Evolutionary conservation across 2,329 filamentous ascomycete genomes (phyloP).

Genomic region (Colletotrichum gigasporum): DNA sequence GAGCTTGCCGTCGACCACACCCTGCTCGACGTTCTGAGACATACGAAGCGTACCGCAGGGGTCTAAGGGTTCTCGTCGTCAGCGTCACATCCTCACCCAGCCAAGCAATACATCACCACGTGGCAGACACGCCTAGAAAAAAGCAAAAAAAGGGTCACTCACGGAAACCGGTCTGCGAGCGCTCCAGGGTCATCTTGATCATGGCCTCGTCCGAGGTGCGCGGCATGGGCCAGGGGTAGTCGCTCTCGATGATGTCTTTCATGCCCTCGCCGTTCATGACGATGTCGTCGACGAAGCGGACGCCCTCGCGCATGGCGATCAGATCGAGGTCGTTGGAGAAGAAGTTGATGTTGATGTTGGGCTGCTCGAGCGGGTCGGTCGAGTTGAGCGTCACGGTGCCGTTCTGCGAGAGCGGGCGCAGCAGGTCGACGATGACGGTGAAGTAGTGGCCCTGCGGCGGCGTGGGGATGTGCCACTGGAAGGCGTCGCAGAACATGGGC

Average conservation of each 20-base stretch:
- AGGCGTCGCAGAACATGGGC: constrained; percentile 60
- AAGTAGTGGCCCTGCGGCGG: constrained; percentile 57
- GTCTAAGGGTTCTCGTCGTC: constrained; percentile 40
- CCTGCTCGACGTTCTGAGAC: constrained; percentile 59
- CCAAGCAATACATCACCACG: too few relatives aligned
- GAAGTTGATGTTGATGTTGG: constrained; percentile 69
- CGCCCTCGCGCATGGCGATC: constrained; percentile 66
- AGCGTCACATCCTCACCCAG: neutral
- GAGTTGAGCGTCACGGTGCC: constrained; percentile 67
- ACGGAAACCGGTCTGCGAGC: constrained; percentile 67
- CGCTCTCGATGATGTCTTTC: constrained; percentile 59
- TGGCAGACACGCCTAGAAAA: neutral
- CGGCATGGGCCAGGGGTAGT: constrained; percentile 71
- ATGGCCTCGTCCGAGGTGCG: constrained; percentile 63
- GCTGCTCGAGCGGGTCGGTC: constrained; percentile 64
- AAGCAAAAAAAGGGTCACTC: constrained; percentile 22
- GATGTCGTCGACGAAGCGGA: constrained; percentile 66
- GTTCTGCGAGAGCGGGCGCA: constrained; percentile 49
- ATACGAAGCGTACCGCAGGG: constrained; percentile 66
- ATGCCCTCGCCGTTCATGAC: constrained; percentile 65
- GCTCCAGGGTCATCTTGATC: constrained; percentile 64
- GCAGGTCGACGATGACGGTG: constrained; percentile 63
- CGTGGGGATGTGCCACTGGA: constrained; percentile 57
- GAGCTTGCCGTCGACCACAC: constrained; percentile 60
- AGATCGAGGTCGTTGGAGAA: constrained; percentile 65